Conservation (phyloP, 371 early-diverging fungal genomes). For the Mucor saturninus region DNA sequence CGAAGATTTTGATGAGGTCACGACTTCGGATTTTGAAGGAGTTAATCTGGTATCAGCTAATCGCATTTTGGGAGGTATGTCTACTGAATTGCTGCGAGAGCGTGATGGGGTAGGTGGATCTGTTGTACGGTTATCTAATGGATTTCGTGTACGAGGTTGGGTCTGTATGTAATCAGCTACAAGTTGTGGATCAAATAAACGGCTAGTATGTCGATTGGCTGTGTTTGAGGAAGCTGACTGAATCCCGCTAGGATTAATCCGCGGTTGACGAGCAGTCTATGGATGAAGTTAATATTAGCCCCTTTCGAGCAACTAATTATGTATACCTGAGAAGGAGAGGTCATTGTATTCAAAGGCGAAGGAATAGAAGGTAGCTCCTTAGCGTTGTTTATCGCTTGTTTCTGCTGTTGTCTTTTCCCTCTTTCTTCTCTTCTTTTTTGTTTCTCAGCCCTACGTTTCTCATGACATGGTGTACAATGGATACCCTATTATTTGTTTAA, state of each 20-base stretch:
- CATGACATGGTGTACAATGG: conserved; percentile 53
- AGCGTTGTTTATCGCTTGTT: conserved; percentile 2
- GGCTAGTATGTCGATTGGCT: conserved; percentile 16
- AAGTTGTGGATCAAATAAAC: conserved; percentile 19
- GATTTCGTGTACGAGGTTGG: conserved; percentile 1
- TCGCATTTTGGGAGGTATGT: conserved; percentile 25
- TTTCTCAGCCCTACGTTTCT: conserved; percentile 41
- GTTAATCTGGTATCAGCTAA: conserved; percentile 11
- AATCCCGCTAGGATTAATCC: neutral
- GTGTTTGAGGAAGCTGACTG: neutral
- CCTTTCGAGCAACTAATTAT: neutral
- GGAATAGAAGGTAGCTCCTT: conserved; percentile 16
- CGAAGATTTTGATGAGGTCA: conserved; percentile 15
- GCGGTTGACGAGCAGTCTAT: conserved; percentile 2
- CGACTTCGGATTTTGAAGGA: conserved; percentile 31
- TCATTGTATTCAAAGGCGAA: neutral
- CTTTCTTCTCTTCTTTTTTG: conserved; percentile 42
- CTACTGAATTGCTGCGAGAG: conserved; percentile 47
- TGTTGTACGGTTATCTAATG: neutral
- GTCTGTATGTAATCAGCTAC: conserved; percentile 17
- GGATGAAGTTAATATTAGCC: neutral
- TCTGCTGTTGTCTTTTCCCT: conserved; percentile 28
- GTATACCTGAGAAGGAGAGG: conserved; percentile 12
- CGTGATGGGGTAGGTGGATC: conserved; percentile 42
- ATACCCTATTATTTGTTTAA: conserved; percentile 27